Conservation (phyloP, 768 basidiomycete species). For the Cystofilobasidium bisporidii region DNA sequence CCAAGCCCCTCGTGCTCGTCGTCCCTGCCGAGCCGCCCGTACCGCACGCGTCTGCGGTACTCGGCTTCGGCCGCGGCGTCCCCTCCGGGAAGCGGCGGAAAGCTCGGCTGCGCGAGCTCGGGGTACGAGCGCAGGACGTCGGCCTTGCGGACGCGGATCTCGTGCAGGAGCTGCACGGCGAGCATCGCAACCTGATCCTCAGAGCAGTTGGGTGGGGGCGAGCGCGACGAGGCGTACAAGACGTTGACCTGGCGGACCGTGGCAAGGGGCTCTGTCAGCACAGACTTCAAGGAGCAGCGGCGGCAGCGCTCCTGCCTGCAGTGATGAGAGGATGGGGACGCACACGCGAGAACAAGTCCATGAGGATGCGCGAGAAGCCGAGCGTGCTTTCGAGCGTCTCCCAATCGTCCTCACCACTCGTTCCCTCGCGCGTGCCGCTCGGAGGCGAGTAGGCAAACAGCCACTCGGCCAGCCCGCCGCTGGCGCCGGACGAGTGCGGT, state of each 20-base stretch:
- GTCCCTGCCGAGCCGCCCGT: background rate
- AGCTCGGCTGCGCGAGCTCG: background rate
- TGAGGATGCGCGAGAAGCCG: background rate
- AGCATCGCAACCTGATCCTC: background rate
- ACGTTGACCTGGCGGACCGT: background rate
- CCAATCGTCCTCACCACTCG: conserved; percentile 1
- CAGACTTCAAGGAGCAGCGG: background rate
- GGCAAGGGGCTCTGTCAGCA: background rate
- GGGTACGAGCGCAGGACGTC: conserved; percentile 4
- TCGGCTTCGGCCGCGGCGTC: background rate
- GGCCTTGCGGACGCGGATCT: conserved; percentile 5
- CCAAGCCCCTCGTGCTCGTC: background rate
- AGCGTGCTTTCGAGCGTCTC: conserved; percentile 10
- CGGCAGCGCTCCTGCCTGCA: background rate
- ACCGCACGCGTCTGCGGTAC: background rate
- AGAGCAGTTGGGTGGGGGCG: background rate
- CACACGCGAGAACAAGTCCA: background rate
- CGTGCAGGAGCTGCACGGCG: background rate
- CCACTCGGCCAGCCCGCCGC: conserved; percentile 1
- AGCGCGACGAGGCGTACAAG: background rate
- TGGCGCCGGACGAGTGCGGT: background rate
- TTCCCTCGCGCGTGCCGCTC: conserved; percentile 1
- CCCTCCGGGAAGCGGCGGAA: background rate
- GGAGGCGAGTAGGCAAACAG: background rate
- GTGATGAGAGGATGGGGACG: background rate